Percentiles rank a stretch among this genome's conserved stretches.
phyloP scores from a whole-genome alignment of 305 asterid species.

The Rubia tinctorum region DNA sequence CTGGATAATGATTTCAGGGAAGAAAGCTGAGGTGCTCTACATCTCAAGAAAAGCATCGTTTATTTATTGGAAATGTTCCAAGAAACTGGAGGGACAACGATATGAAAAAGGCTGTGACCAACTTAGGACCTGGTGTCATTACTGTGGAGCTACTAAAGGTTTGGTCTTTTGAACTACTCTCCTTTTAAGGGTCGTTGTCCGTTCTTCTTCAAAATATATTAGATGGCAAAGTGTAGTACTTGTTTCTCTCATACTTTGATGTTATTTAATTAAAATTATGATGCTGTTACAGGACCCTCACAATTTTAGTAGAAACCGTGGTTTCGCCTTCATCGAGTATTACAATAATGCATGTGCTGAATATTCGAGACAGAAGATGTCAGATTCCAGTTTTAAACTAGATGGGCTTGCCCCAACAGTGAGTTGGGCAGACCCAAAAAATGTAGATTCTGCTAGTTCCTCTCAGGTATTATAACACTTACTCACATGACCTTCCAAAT shows the following conservation, averaged over 20 bases:
- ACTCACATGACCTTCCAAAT: neutral
- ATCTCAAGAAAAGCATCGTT: slow-evolving; percentile 88
- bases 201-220: neutral
- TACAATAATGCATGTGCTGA: slow-evolving; percentile 98
- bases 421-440: slow-evolving; percentile 99
- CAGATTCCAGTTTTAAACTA: slow-evolving; percentile 72
- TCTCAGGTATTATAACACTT: slow-evolving; percentile 54
- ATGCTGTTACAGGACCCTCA: slow-evolving; percentile 62
- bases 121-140: slow-evolving; percentile 82
- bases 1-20: slow-evolving; percentile 49
- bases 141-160: slow-evolving; percentile 86
- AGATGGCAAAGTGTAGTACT: neutral
- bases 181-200: neutral
- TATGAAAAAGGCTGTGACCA: slow-evolving; percentile 62
- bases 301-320: slow-evolving; percentile 86
- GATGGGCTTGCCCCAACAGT: slow-evolving; percentile 95
- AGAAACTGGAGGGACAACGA: slow-evolving; percentile 85
- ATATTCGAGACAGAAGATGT: slow-evolving; percentile 88
- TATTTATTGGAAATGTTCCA: slow-evolving; percentile 94
- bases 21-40: slow-evolving; percentile 79
- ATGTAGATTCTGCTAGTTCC: slow-evolving; percentile 69
- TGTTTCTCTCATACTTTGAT: neutral
- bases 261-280: neutral
- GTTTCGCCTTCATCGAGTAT: slow-evolving; percentile 89
- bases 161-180: slow-evolving; percentile 3